Base-by-base conservation (phyloP, 148 eudicot species). In the Spergularia marina region DNA sequence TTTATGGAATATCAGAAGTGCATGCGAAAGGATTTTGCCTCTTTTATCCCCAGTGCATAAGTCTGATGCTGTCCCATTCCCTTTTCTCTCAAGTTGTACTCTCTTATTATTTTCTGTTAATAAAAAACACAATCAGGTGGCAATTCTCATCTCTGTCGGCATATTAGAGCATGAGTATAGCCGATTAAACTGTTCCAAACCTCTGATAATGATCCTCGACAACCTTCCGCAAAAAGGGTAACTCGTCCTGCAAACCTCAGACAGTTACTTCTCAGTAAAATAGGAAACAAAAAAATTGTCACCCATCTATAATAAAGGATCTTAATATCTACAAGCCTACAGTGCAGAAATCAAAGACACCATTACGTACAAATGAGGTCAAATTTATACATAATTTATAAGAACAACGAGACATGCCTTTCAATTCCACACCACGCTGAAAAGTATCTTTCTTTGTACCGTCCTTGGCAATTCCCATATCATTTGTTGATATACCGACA, bases 121-220 rank as follows among this genome's bases (percentile, higher is more conserved):
- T 47, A 66, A 69, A 74, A 65, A 10, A 64, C 30, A 34, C 70
- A 59, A 14, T 17, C 23, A 56, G 61, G 18, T 39, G n/a, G 34
- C 49, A 58, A 70, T 25, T 62, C 63, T 71, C 76, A 74, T 52
- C 74, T 56, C 23, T 55, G 56, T 61, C 21, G 16, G 63, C 52
- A 76, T 69, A 44, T 55, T 67, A 70, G 53, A 51, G 30, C 25
- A 68, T 67, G 39, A 25, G 55, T 53, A 53, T 25, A 56, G 66
- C 16, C 58, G 63, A n/a, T 41, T 55, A 70, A 56, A 59, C 74
- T 56, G 18, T 36, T 75, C 64, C 79, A 83, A 77, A 91, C 98
- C 98, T 93, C 98, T 53, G 98, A 93, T 74, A 93, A 81, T 81
- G 98, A 93, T 77, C 98, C 98, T 77, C 98, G 91, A 79, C 98